These are phyloP conservation scores for Paracoccidioides brasiliensis DNA, from an alignment of 2,329 filamentous ascomycete genomes.

Conservation along the genomic window DNA sequence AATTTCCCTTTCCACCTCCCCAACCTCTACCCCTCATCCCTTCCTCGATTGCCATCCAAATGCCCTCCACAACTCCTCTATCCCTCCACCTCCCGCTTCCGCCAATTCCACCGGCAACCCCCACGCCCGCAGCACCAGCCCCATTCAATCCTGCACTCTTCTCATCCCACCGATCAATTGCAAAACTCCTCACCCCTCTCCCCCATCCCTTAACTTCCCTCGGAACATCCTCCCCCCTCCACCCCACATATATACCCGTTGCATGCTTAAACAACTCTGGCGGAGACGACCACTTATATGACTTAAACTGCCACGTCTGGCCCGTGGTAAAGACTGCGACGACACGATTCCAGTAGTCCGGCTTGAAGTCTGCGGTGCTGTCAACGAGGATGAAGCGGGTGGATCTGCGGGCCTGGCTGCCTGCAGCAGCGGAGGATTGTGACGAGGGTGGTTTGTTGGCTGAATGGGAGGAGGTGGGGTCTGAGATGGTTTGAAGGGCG, in stretches of 20 bases:
- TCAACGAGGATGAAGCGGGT: slow-evolving; percentile 94
- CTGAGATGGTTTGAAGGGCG: slow-evolving; percentile 46
- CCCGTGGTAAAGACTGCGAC: slow-evolving; percentile 96
- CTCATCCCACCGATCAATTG: slow-evolving; percentile 70
- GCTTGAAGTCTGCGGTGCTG: slow-evolving; percentile 85
- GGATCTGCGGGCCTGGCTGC: slow-evolving; percentile 40
- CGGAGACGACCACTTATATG: slow-evolving; percentile 88
- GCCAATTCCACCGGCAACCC: slow-evolving; percentile 13
- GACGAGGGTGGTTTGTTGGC: slow-evolving; percentile 9
- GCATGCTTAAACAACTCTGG: slow-evolving; percentile 82
- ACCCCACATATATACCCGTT: slow-evolving; percentile 78
- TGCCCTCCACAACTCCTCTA: slow-evolving; percentile 78
- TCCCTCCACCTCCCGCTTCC: slow-evolving; percentile 57
- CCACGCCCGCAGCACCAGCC: slow-evolving; percentile 21
- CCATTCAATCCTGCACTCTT: slow-evolving; percentile 23
- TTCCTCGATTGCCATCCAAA: slow-evolving; percentile 80
- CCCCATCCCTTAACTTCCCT: slow-evolving; percentile 73
- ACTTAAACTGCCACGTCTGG: slow-evolving; percentile 97
- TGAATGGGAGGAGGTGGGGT: slow-evolving; percentile 11
- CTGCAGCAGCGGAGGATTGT: slow-evolving; percentile 21
- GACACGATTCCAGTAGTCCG: slow-evolving; percentile 91
- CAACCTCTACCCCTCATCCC: slow-evolving; percentile 75
- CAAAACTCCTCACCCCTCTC: slow-evolving; percentile 62
- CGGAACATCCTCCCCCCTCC: slow-evolving; percentile 71
- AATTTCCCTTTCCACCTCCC: slow-evolving; percentile 7